These are phyloP conservation scores for Torulaspora gathmanii DNA, from an alignment of 805 yeast genomes.

Conservation along the genomic window DNA sequence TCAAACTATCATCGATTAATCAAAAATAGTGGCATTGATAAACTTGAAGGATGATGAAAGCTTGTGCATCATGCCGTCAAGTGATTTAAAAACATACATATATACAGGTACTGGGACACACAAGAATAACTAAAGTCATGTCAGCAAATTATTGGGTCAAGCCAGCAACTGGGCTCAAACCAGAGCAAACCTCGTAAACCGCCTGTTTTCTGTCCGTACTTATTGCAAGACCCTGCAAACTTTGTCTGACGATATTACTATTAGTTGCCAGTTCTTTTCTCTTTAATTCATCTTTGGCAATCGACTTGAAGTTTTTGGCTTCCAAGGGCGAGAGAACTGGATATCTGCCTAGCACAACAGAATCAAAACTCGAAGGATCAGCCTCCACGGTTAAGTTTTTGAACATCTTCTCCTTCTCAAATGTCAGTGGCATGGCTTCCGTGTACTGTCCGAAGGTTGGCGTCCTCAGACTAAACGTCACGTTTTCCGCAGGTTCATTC, in stretches of 20 bases:
- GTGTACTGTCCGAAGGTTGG: conserved; percentile 68
- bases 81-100: background rate
- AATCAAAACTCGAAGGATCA: conserved; percentile 14
- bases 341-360: conserved; percentile 25
- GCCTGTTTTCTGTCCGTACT: conserved; percentile 17
- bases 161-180: conserved; percentile 28
- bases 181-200: conserved; percentile 32
- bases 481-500: conserved; percentile 12
- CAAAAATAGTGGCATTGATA: background rate
- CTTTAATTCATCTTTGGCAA: conserved; percentile 20
- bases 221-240: conserved; percentile 23
- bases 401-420: conserved; percentile 25
- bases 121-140: background rate
- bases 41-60: conserved; percentile 1
- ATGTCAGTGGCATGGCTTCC: conserved; percentile 45
- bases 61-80: background rate
- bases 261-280: conserved; percentile 17
- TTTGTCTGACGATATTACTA: conserved; percentile 24
- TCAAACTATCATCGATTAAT: conserved; percentile 5
- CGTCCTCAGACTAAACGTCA: conserved; percentile 40
- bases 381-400: conserved; percentile 19
- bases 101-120: conserved; percentile 2
- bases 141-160: conserved; percentile 12
- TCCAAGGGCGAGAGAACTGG: conserved; percentile 10
- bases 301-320: conserved; percentile 13